Evolutionary conservation across 257 asterid genomes (phyloP), one percentile per base, ranked within the genome.

Genomic region (Lantana camara): DNA sequence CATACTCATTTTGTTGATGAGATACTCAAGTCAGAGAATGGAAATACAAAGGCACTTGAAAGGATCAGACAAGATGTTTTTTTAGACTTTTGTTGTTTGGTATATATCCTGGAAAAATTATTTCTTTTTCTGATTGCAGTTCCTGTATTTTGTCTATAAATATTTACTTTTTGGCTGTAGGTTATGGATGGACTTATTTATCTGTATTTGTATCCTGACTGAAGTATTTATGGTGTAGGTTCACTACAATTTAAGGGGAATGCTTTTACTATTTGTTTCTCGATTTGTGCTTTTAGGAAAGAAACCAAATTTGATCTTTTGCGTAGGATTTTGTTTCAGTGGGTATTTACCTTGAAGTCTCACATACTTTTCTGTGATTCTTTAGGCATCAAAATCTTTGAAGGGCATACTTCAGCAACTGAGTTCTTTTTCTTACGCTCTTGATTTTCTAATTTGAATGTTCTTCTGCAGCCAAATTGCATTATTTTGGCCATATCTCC

Each of bases 401-500:
- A 46, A 49, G 21, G 51, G 9, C 21, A 60, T 42, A 20, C 54
- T 38, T 20, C 55, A 42, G 46, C 60, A 48, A 13, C 62, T 58
- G 32, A 27, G 34, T 44, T 52, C 11, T 10, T 38, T 46, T 55
- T 35, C 44, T 52, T 46, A 41, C 38, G 30, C 30, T 44, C 45
- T 59, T 35, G 34, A 37, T 41, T 42, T 34, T 44, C 6, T 64
- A 30, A 34, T 46, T 22, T 49, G 51, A n/a, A 30, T 57, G 24
- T 35, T 72, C 9, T 22, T 49, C 69, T 81, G 75, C 80, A 92
- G 98, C 93, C 93, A 60, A 92, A 83, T 82, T 85, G 96, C 87
- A 92, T 92, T 48, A 92, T 92, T 73, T 79, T 92, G 87, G 98
- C 98, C 0, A 92, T 92, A 71, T 92, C 98, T 74, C 98, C 98